Evolutionary conservation across 495 filamentous ascomycete species (phyloP).

Genomic region (Tetracladium marchalianum): DNA sequence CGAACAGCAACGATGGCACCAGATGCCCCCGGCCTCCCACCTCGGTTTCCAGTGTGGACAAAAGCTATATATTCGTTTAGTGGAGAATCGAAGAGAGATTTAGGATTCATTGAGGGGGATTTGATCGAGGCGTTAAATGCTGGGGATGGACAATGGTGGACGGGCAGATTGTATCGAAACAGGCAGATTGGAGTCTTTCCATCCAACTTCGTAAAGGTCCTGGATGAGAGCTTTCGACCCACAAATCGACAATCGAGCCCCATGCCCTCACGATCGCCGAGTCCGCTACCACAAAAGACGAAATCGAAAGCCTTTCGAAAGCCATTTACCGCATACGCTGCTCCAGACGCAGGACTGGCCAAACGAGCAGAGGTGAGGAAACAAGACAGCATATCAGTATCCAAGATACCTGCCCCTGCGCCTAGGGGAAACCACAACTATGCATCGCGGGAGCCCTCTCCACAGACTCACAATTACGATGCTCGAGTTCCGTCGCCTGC

Average conservation of each 20-base stretch:
- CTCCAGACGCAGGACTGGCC: slow-evolving; percentile 40
- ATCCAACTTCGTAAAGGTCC: slow-evolving; percentile 90
- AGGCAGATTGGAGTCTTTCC: slow-evolving; percentile 84
- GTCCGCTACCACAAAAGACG: slow-evolving; percentile 30
- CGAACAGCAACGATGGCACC: slow-evolving; percentile 37
- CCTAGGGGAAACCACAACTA: slow-evolving; percentile 16
- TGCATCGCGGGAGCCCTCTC: slow-evolving; percentile 29
- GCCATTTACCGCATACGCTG: slow-evolving; percentile 58
- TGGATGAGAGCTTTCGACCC: slow-evolving; percentile 75
- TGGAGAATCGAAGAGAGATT: slow-evolving; percentile 88
- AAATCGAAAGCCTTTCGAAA: slow-evolving; percentile 61
- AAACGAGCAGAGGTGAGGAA: slow-evolving; percentile 40
- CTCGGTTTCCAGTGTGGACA: slow-evolving; percentile 91
- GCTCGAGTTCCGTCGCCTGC: slow-evolving; percentile 51
- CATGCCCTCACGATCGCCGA: slow-evolving; percentile 42
- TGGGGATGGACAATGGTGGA: slow-evolving; percentile 98
- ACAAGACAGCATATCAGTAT: slow-evolving; percentile 23
- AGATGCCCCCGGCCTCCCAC: slow-evolving; percentile 58
- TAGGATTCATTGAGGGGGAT: slow-evolving; percentile 96
- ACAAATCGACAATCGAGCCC: slow-evolving; percentile 70
- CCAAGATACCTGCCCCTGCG: slow-evolving; percentile 27
- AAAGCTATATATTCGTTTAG: slow-evolving; percentile 94
- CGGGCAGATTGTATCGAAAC: slow-evolving; percentile 78
- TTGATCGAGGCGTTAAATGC: slow-evolving; percentile 97
- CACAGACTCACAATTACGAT: slow-evolving; percentile 32